Evolutionary conservation across 2,329 filamentous ascomycete genomes (phyloP), one percentile per base, ranked within the genome.

Genomic region (Ceratocystis albifundus): DNA sequence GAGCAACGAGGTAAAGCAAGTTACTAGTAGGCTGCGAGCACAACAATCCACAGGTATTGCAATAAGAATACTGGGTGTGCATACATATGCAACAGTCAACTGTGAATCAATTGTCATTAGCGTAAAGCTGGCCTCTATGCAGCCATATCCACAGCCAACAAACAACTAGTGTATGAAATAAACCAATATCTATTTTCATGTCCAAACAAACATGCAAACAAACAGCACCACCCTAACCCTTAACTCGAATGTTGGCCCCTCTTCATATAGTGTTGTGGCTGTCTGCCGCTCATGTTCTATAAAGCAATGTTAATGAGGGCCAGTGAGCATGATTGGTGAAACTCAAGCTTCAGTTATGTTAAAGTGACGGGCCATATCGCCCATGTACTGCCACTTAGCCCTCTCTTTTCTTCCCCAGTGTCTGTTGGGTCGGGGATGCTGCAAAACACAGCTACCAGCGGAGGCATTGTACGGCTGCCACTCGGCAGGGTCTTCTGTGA

Each of bases 371-470:
- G 50, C 20, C 64, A 61, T 32, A n/a, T 65, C 64, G 3, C 53
- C 64, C 64, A 65, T 65, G 17, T 55, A 22, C 41, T 65, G 53
- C 64, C 64, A 65, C 41, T 50, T 65, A 8, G 53, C 55, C 25
- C 55, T 59, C 32, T 65, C 64, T 22, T 30, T 30, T 6, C 30
- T 55, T 22, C 53, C 55, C 64, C 64, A 65, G 20, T 17, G 55
- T n/a, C 53, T 55, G 20, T 46, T n/a, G 10, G 64, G 64, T n/a
- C 64, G 36, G n/a, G 64, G 64, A 22, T 65, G 64, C n/a, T 65
- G 55, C 36, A 65, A 48, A 15, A 65, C 55, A 20, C 64, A 65
- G 4, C 28, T 32, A 36, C 41, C 64, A 17, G 64, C 50, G 4
- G 64, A 61, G 15, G 44, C 25, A 48, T 22, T 50, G 44, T 65